A percentile compares a stretch with the other conserved stretches of the same genome.
phyloP scores from a whole-genome alignment of 2,329 filamentous ascomycete species.

The Pyricularia grisea region DNA sequence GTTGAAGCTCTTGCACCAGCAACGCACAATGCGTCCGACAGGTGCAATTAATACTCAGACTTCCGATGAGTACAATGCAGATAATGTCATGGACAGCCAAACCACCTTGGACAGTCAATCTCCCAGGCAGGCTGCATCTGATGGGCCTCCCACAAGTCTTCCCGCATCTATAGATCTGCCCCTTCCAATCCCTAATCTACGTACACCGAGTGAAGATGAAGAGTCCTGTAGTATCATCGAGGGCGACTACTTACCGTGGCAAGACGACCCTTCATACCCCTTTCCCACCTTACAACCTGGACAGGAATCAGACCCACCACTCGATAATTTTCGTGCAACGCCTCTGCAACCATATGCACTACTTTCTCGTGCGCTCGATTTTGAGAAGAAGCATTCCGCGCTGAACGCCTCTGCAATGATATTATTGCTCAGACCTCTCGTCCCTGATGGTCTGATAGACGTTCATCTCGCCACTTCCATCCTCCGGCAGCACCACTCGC shows the following conservation, averaged over 20 bases:
- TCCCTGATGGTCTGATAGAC: conserved; percentile 46
- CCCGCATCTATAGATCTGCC: not conserved
- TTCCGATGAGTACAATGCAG: conserved; percentile 18
- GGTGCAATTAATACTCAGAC: conserved; percentile 14
- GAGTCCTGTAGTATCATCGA: conserved; percentile 36
- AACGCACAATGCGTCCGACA: conserved; percentile 11
- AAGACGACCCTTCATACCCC: conserved; percentile 45
- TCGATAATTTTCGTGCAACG: conserved; percentile 11
- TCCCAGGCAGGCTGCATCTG: not conserved
- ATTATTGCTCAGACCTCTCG: conserved; percentile 47
- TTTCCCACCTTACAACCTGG: conserved; percentile 25
- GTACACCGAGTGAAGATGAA: conserved; percentile 2
- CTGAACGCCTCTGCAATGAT: conserved; percentile 53
- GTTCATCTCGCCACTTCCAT: conserved; percentile 44
- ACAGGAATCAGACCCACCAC: not conserved
- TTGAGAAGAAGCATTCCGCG: conserved; percentile 45
- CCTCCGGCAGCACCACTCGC: conserved; percentile 48
- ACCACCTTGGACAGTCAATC: conserved; percentile 26
- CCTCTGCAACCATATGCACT: conserved; percentile 48
- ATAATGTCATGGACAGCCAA: conserved; percentile 29
- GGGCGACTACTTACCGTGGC: conserved; percentile 50
- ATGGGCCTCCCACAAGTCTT: not conserved
- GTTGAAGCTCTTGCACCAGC: conserved; percentile 5
- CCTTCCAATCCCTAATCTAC: not conserved
- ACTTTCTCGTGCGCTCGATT: conserved; percentile 42